Base-by-base conservation (phyloP, 345 rosid genomes). In the Physaria fendleri region DNA sequence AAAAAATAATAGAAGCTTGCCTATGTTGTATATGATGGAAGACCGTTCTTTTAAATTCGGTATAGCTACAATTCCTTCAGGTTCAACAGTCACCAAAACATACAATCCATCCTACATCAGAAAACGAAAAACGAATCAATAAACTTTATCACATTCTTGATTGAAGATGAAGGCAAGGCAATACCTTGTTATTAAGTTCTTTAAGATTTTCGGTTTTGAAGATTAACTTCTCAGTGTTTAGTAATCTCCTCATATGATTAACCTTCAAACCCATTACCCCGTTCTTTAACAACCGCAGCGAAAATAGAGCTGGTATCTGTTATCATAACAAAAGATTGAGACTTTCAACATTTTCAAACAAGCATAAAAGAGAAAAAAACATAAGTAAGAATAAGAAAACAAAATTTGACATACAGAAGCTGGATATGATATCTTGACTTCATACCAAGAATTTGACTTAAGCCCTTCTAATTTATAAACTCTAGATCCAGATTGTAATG, bases 341-440 rank as follows among this genome's bases (percentile, higher is more conserved):
- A n/a, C n/a, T n/a, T n/a, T n/a, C 20, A 59, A 49, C n/a, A 37
- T 16, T 41, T 2, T 12, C 69, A 56, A 50, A 63, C 42, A 35
- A 53, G 20, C 43, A 52, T 23, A 62, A n/a, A 6, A 11, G 18
- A 71, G 13, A 27, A 57, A 42, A 11, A 49, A 22, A 5, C n/a
- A n/a, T 30, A 30, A 63, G 6, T 40, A 48, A 23, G 6, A 59
- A 15, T 10, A 47, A 41, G 49, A 66, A 32, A 40, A 56, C 1
- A 47, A 35, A 44, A 47, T 41, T 41, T 65, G 27, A 86, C 94
- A 74, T 89, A 93, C 97, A 77, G 95, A 89, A 77, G 95, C 95
- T 51, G 99, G 99, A 64, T 85, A 87, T 9, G 95, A 89, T 74
- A 89, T 93, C 99, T 93, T 89, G 84, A 89, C 94, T 93, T 87